A percentile compares a stretch with the other conserved stretches of the same genome.
Conservation (phyloP, 2,329 filamentous ascomycete genomes). For the Botryotinia globosa region DNA sequence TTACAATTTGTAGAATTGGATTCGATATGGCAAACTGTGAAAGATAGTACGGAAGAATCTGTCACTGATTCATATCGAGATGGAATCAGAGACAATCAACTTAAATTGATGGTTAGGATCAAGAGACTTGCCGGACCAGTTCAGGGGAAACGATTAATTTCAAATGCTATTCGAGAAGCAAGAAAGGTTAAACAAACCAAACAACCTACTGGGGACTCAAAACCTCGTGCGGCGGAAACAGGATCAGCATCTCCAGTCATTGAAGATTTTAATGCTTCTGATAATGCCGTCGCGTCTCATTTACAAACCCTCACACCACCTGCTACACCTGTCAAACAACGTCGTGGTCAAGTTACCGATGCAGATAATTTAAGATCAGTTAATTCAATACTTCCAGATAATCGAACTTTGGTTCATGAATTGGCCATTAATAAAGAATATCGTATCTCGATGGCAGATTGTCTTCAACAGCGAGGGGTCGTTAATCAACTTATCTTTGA, state of each 20-base stretch:
- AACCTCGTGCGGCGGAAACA: conserved; percentile 55
- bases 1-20: conserved; percentile 82
- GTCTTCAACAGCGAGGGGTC: conserved; percentile 60
- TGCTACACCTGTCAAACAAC: conserved; percentile 44
- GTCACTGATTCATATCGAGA: conserved; percentile 74
- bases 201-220: conserved; percentile 66
- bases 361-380: conserved; percentile 35
- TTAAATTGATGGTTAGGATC: conserved; percentile 75
- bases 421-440: conserved; percentile 77
- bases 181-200: conserved; percentile 62
- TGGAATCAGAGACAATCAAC: conserved; percentile 77
- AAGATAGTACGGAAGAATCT: conserved; percentile 69
- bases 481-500: conserved; percentile 56
- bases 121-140: conserved; percentile 72
- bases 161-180: conserved; percentile 70
- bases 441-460: conserved; percentile 59
- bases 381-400: conserved; percentile 62
- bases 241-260: conserved; percentile 41
- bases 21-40: conserved; percentile 79
- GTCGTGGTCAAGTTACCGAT: conserved; percentile 23
- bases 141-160: conserved; percentile 68
- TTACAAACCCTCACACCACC: conserved; percentile 54
- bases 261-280: conserved; percentile 43
- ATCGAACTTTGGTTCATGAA: conserved; percentile 74
- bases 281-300: conserved; percentile 43